Conservation (phyloP, 2,329 filamentous ascomycete species). For the Monosporascus cannonballus region DNA sequence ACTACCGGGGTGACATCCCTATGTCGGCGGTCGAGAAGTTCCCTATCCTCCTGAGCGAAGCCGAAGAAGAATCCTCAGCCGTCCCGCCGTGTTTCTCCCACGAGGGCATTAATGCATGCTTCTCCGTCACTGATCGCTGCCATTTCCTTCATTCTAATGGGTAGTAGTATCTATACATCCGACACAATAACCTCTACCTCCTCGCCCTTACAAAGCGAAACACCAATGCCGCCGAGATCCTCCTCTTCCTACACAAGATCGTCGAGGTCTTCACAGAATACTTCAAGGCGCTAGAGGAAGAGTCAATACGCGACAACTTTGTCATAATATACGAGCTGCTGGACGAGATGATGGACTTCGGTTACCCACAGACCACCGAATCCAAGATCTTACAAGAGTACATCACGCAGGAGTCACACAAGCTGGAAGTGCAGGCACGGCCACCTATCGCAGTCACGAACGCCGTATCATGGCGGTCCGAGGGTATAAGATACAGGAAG, state of each 20-base stretch:
- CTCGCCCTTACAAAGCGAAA: conserved; percentile 97
- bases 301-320: conserved; percentile 98
- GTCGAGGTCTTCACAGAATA: conserved; percentile 99
- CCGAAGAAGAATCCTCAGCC: conserved; percentile 97
- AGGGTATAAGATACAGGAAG: conserved; percentile 97
- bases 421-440: conserved; percentile 91
- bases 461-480: conserved; percentile 94
- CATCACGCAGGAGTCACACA: conserved; percentile 98
- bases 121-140: neutral
- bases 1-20: conserved; percentile 96
- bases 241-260: conserved; percentile 95
- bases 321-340: conserved; percentile 98
- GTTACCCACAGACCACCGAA: conserved; percentile 97
- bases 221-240: conserved; percentile 96
- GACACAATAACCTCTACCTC: conserved; percentile 98
- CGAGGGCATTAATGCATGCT: conserved; percentile 92
- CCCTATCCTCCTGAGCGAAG: conserved; percentile 89
- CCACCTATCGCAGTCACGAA: conserved; percentile 98
- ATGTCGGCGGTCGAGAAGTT: conserved; percentile 99
- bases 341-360: conserved; percentile 99
- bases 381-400: conserved; percentile 98
- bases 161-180: conserved; percentile 92
- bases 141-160: conserved; percentile 5
- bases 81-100: conserved; percentile 97
- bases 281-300: conserved; percentile 98